Percentiles rank a stretch among this genome's conserved stretches.
These are phyloP conservation scores for Psilocybe cyanescens DNA, from an alignment of 768 basidiomycete genomes.

Conservation along the genomic window DNA sequence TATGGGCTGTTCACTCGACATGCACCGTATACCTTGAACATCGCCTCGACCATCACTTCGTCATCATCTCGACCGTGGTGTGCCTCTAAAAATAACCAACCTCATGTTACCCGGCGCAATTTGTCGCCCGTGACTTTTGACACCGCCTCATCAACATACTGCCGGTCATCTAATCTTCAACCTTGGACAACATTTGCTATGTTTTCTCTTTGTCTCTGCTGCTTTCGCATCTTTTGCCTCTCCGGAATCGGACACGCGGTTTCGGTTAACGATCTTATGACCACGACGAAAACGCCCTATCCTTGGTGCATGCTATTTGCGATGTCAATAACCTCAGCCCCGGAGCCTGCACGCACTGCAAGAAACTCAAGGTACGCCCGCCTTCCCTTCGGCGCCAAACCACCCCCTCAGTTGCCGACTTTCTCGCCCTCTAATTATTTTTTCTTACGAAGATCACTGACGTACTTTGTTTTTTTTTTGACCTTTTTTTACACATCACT, in stretches of 20 bases:
- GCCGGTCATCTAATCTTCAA: constrained; percentile 13
- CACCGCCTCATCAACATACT: constrained; percentile 17
- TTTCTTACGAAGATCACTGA: constrained; percentile 14
- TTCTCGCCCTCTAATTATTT: neutral
- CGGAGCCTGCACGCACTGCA: constrained; percentile 86
- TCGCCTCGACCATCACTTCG: neutral
- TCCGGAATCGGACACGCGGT: constrained; percentile 11
- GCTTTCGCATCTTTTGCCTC: constrained; percentile 12
- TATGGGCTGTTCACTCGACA: neutral
- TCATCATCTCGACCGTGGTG: neutral
- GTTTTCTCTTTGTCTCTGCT: constrained; percentile 10
- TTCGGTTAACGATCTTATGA: constrained; percentile 1
- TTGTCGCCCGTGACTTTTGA: constrained; percentile 17
- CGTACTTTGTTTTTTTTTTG: constrained; percentile 12
- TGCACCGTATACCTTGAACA: neutral
- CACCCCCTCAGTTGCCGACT: constrained; percentile 13
- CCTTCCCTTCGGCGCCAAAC: constrained; percentile 8
- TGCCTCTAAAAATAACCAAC: neutral
- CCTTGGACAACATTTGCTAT: neutral
- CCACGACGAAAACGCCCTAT: neutral
- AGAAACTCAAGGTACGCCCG: constrained; percentile 77
- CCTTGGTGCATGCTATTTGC: neutral
- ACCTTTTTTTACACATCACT: constrained; percentile 17
- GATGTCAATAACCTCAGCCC: constrained; percentile 45
- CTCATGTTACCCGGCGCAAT: constrained; percentile 10